Conservation (phyloP, 129 eudicot species). For the Artemisia argyi region DNA sequence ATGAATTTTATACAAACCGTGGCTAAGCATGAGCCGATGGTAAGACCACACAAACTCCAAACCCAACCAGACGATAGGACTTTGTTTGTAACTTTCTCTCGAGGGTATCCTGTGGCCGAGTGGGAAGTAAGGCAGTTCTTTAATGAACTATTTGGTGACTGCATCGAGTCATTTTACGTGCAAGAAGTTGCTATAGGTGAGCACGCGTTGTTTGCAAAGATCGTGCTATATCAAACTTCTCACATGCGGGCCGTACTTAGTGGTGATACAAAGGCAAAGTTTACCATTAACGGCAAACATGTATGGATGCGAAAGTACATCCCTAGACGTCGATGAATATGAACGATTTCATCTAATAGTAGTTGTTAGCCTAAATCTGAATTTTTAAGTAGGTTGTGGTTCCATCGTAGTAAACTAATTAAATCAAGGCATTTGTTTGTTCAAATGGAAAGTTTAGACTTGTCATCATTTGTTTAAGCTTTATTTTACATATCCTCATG, state of each 20-base stretch:
- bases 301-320: slow-evolving; percentile 78
- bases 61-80: slow-evolving; percentile 45
- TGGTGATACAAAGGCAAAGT: slow-evolving; percentile 55
- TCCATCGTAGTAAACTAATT: too few relatives aligned
- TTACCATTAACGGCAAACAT: slow-evolving; percentile 69
- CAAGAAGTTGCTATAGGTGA: slow-evolving; percentile 40
- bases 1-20: slow-evolving; percentile 9
- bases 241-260: slow-evolving; percentile 41
- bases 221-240: slow-evolving; percentile 35
- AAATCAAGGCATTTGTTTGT: too few relatives aligned
- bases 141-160: slow-evolving; percentile 40
- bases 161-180: slow-evolving; percentile 63
- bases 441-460: too few relatives aligned
- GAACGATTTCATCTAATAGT: neutral
- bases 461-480: too few relatives aligned
- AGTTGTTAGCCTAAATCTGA: neutral
- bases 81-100: slow-evolving; percentile 71
- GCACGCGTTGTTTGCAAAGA: slow-evolving; percentile 60
- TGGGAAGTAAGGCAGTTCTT: slow-evolving; percentile 51
- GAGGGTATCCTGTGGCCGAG: slow-evolving; percentile 67
- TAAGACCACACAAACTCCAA: neutral
- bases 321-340: slow-evolving; percentile 24
- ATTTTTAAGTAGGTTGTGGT: neutral
- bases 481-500: too few relatives aligned
- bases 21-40: neutral